Evolutionary conservation across 768 basidiomycete genomes (phyloP), one percentile per base, ranked within the genome.

Genomic region (Naganishia randhawae): DNA sequence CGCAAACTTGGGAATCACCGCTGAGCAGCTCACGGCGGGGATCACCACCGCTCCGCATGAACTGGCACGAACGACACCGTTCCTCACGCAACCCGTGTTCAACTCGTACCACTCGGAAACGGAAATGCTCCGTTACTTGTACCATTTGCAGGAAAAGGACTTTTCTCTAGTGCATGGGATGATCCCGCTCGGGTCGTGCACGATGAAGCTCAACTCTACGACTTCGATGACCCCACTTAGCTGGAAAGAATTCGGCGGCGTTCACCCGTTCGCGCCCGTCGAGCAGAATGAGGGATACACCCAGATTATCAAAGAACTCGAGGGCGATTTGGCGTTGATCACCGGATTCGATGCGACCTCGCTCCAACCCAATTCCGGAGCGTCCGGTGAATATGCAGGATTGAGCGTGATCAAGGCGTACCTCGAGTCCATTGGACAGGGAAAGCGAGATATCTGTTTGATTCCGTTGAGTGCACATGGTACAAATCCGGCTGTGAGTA

Each of bases 311-410:
- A 86, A 87, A 82, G 96, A 98, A 83, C 83, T 99, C 66, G 92
- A 95, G 78, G 81, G 84, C 25, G 91, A 97, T 82, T 84, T 99
- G 8, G 91, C 91, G 84, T 89, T 85, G 75, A 91, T 98, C 69
- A 98, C 96, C 14, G 96, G 96, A n/a, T 96, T 97, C 82, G 85
- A 91, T 72, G 87, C 92, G 22, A 92, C 92, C 69, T 94, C 92
- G 0, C 85, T 99, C n/a, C 96, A 99, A 78, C 96, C 96, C 39
- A 99, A 99, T 81, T 98, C 96, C 16, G 96, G 96, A 50, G 96
- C 96, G 19, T 91, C 93, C 69, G 96, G 96, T 31, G 96, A 99
- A 82, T 99, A 94, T 74, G 86, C 96, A 35, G 96, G 96, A n/a
- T 85, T 99, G 25, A 88, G 86, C 62, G 89, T 97, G 69, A 97